These are phyloP conservation scores for Leccinellum albellum DNA, from an alignment of 768 basidiomycete species.

Conservation along the genomic window DNA sequence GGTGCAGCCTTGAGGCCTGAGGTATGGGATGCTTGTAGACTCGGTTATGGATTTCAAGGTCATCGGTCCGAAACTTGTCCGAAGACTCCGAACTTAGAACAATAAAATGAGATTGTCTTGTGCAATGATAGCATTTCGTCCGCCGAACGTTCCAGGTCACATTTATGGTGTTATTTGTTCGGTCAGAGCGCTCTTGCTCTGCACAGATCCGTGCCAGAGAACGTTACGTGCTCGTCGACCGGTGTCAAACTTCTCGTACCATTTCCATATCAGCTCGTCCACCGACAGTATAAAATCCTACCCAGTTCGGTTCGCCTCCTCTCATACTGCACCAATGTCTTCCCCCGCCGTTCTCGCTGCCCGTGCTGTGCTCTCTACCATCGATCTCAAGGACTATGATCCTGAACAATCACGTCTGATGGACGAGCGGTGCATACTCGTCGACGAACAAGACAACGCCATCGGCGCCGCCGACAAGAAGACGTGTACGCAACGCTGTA, in stretches of 20 bases:
- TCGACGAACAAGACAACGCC: constrained; percentile 80
- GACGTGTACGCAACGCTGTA: constrained; percentile 62
- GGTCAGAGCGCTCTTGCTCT: neutral
- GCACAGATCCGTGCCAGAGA: neutral
- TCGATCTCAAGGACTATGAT: constrained; percentile 84
- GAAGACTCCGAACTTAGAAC: neutral
- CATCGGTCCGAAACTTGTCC: constrained; percentile 3
- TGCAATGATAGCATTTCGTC: neutral
- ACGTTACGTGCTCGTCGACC: neutral
- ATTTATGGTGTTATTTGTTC: neutral
- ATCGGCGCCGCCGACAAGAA: constrained; percentile 94
- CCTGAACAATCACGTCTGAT: constrained; percentile 90
- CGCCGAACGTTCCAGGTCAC: neutral
- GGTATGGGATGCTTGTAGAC: too few relatives aligned
- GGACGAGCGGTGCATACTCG: constrained; percentile 93
- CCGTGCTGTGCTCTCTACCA: constrained; percentile 58
- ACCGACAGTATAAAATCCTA: constrained; percentile 3
- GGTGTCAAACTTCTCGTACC: neutral
- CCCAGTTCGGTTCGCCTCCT: neutral
- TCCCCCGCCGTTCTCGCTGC: constrained; percentile 65
- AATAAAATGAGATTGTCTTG: neutral
- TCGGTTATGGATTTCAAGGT: neutral
- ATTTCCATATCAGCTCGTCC: neutral
- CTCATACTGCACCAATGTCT: constrained; percentile 36
- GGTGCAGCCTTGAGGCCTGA: too few relatives aligned